Evolutionary conservation across 1,284 basidiomycete genomes (phyloP), one percentile per base, ranked within the genome.

Genomic region (Microbotryum lychnidis-dioicae): DNA sequence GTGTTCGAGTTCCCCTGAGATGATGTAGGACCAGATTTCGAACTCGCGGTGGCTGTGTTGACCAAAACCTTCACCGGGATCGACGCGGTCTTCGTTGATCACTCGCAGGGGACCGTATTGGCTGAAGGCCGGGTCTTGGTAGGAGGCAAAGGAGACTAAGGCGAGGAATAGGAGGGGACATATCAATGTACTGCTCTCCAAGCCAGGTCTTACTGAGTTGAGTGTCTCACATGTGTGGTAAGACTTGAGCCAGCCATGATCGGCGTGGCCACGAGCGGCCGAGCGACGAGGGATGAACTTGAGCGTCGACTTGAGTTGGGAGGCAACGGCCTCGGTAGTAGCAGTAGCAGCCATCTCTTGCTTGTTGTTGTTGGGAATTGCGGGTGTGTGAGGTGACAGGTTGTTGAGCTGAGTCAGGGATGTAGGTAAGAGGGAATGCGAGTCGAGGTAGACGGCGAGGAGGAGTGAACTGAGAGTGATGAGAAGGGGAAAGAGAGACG

Each of bases 11-110:
- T 85, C 79, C 4, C 89, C 89, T n/a, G 76, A 72, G 37, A 91
- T 82, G 54, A 91, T 77, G 69, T 96, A 93, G 2, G 56, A 55
- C 51, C 58, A 66, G 69, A 97, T 97, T 73, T 97, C 91, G 69
- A 89, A 89, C 73, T 89, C 87, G 42, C 83, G 79, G 73, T 97
- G 93, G 10, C 74, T 81, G 66, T 97, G 91, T 0, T 84, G 85
- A 4, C 89, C 90, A 70, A 97, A 97, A 0, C 92, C 93, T 8
- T 83, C 86, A 4, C 76, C 73, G 5, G 87, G 78, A 3, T 82
- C 82, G 31, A 96, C 89, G 42, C 90, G 83, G 72, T 96, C 92
- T 75, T 96, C 92, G 76, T 96, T 97, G 74, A 97, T 79, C 7
- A 82, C 80, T 56, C 79, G 70, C 3, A 80, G 70, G 46, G 73